Evolutionary conservation across 116 monocot species (phyloP), one percentile per base, ranked within the genome.

Genomic region (Posidonia oceanica): DNA sequence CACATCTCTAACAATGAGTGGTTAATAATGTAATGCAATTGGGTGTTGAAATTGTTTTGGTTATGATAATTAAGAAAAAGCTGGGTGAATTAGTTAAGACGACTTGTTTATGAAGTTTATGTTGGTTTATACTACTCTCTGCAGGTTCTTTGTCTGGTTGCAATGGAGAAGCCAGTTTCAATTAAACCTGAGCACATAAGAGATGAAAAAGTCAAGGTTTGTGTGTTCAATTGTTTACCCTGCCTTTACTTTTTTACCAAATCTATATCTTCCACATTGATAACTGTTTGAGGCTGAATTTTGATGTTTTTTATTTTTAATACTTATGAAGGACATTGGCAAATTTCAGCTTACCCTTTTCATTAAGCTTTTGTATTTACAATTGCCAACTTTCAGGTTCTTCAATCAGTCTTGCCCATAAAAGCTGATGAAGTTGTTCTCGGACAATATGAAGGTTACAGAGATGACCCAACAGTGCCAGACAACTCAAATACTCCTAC

Each of bases 151-250:
- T 96, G 95, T 76, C 88, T 96, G 60, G 88, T 96, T 76, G 91
- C 95, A 41, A 96, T 96, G 95, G 95, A 96, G 78, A 96, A 91
- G 62, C 95, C 95, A 66, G 84, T 96, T 79, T 91, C 95, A 75
- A 86, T 96, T 67, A 96, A 78, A 73, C 95, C 95, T 68, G 95
- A 96, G 80, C 83, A 96, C 75, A 91, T 96, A 41, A 75, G 95
- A 63, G 91, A 96, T 81, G 95, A 96, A 76, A 96, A 96, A 96
- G 95, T 96, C 74, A 96, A 96, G 95, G 95, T 94, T 29, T 55
- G 36, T 54, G 56, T 7, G 23, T 38, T 41, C 18, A 71, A 41
- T 42, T 59, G 11, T 71, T 71, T 40, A 15, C 2, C 21, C 44
- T 10, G 17, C 10, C 3, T n/a, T 36, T 7, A 51, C 3, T 60